These are phyloP conservation scores for Amylocarpus encephaloides DNA, from an alignment of 2,329 filamentous ascomycete genomes.

Conservation along the genomic window DNA sequence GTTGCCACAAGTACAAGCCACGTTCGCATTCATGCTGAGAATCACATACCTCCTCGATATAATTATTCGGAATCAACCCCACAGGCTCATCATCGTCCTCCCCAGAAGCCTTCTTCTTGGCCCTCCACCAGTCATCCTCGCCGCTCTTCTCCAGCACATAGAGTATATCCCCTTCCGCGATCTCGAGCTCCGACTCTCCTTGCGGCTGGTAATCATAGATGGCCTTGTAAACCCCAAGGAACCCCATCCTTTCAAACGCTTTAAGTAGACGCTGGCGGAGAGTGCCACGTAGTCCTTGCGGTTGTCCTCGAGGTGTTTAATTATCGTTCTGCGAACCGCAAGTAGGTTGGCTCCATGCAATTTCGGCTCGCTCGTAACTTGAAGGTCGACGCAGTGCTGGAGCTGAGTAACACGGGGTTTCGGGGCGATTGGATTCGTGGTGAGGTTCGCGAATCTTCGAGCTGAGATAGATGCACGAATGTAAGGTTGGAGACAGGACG, in stretches of 20 bases:
- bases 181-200: slow-evolving; percentile 75
- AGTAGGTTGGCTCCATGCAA: slow-evolving; percentile 23
- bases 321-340: slow-evolving; percentile 20
- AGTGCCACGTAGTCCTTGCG: slow-evolving; percentile 10
- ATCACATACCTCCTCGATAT: slow-evolving; percentile 76
- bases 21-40: neutral
- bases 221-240: slow-evolving; percentile 84
- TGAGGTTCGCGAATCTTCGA: neutral
- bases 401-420: slow-evolving; percentile 1
- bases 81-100: slow-evolving; percentile 34
- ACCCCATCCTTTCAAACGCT: slow-evolving; percentile 59
- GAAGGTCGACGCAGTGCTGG: slow-evolving; percentile 21
- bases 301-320: slow-evolving; percentile 18
- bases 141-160: slow-evolving; percentile 68
- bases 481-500: neutral
- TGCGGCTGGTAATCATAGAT: slow-evolving; percentile 90
- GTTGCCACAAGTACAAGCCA: neutral
- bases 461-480: neutral
- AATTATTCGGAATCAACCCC: slow-evolving; percentile 75
- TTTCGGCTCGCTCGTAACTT: slow-evolving; percentile 17
- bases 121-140: slow-evolving; percentile 79
- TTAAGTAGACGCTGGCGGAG: slow-evolving; percentile 11
- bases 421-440: slow-evolving; percentile 1
- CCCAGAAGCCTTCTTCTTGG: slow-evolving; percentile 36
- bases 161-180: slow-evolving; percentile 80